Percentiles rank a stretch among this genome's conserved stretches.
These are phyloP conservation scores for Torrubiellomyces zombiae DNA, from an alignment of 2,329 filamentous ascomycete species.

Conservation along the genomic window DNA sequence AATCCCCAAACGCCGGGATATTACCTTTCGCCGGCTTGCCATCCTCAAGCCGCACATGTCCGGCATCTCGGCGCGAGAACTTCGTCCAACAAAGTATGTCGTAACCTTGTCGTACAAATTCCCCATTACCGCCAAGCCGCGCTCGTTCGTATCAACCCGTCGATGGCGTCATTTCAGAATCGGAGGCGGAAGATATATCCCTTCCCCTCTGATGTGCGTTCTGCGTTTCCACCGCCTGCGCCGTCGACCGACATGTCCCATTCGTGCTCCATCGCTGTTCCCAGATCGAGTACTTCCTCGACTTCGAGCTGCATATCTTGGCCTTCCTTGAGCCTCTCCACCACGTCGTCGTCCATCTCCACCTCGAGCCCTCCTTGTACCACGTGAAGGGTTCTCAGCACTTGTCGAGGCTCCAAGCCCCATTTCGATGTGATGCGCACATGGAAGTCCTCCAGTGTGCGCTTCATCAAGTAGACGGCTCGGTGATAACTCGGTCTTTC, in stretches of 20 bases:
- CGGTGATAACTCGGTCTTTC: conserved; percentile 52
- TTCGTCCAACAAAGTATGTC: too few species aligned
- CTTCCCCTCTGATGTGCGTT: too few species aligned
- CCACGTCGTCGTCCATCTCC: conserved; percentile 78
- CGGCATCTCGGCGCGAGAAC: too few species aligned
- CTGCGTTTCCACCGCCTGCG: conserved; percentile 13
- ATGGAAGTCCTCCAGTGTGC: conserved; percentile 60
- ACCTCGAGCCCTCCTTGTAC: conserved; percentile 63
- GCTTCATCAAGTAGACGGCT: conserved; percentile 69
- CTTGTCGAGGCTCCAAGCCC: conserved; percentile 54
- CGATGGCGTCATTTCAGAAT: too few species aligned
- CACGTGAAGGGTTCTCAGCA: conserved; percentile 56
- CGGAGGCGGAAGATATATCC: conserved; percentile 30
- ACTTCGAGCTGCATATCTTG: conserved; percentile 78
- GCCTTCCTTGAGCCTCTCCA: conserved; percentile 69
- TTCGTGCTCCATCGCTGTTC: conserved; percentile 28
- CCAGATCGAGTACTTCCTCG: conserved; percentile 22
- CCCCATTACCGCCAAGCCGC: too few species aligned
- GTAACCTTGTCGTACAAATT: too few species aligned
- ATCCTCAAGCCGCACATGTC: too few species aligned
- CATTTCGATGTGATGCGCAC: conserved; percentile 62
- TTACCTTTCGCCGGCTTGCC: too few species aligned
- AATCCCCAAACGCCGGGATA: too few species aligned
- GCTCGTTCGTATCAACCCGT: too few species aligned
- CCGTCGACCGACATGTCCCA: conserved; percentile 46